Percentiles rank a stretch among this genome's conserved stretches.
Evolutionary conservation across 2,329 filamentous ascomycete genomes (phyloP).

Genomic region (Penicillium thymicola): DNA sequence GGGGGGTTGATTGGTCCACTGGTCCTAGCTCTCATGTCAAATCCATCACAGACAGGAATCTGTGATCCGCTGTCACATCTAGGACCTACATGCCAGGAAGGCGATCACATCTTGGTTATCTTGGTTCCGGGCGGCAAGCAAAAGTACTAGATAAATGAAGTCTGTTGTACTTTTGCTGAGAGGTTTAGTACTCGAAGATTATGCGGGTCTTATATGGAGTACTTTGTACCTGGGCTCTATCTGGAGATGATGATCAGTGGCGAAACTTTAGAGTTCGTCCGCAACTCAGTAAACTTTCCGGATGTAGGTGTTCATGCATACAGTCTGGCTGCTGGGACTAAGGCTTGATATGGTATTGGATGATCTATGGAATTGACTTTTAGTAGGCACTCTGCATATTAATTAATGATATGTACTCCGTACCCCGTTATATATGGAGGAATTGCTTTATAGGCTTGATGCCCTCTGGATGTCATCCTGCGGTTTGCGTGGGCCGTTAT

Average conservation of each 20-base stretch:
- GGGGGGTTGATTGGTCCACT: conserved; percentile 8
- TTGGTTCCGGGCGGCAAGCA: conserved; percentile 4
- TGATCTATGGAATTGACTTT: neutral
- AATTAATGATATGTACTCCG: neutral
- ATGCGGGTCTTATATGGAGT: neutral
- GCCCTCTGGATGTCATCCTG: neutral
- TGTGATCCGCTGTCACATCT: conserved; percentile 18
- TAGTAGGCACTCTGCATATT: neutral
- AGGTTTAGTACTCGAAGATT: neutral
- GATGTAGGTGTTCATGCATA: conserved; percentile 1
- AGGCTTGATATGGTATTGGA: neutral
- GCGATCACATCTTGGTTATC: conserved; percentile 5
- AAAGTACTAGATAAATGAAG: conserved; percentile 13
- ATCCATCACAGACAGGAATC: conserved; percentile 8
- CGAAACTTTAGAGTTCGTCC: conserved; percentile 2
- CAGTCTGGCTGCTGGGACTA: neutral
- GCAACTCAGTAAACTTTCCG: neutral
- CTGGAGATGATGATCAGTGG: conserved; percentile 1
- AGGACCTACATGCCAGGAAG: conserved; percentile 4
- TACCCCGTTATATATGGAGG: neutral
- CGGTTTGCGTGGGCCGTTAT: neutral
- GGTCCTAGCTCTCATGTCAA: neutral
- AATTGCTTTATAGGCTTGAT: neutral
- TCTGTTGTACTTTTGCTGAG: conserved; percentile 14
- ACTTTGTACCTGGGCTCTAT: neutral